Evolutionary conservation across 331 rosid genomes (phyloP).

Genomic region (Rhamnella rubrinervis): DNA sequence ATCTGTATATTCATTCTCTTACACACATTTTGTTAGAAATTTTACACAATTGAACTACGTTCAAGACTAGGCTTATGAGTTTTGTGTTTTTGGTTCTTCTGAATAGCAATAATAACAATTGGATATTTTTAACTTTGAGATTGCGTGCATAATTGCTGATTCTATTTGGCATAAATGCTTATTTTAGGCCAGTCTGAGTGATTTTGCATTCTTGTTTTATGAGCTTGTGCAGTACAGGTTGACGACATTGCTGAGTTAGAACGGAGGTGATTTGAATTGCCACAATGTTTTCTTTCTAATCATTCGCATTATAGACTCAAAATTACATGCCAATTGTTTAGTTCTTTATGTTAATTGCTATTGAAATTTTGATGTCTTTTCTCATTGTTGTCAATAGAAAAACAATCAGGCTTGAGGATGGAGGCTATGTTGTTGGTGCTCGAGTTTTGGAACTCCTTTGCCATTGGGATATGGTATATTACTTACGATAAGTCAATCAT

Average conservation of each 20-base stretch:
- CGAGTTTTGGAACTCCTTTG: slow-evolving; percentile 94
- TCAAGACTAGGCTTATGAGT: neutral
- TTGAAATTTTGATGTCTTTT: neutral
- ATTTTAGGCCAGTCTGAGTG: slow-evolving; percentile 97
- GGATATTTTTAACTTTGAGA: slow-evolving; percentile 9
- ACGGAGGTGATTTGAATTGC: slow-evolving; percentile 55
- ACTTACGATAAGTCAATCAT: neutral
- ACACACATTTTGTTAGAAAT: neutral
- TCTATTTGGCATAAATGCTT: slow-evolving; percentile 8
- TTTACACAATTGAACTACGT: neutral
- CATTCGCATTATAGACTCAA: neutral
- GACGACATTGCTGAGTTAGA: slow-evolving; percentile 94
- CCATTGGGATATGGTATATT: slow-evolving; percentile 85
- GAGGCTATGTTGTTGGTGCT: slow-evolving; percentile 99
- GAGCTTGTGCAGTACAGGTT: slow-evolving; percentile 99
- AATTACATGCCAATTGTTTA: neutral
- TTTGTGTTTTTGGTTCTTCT: neutral
- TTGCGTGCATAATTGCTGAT: neutral
- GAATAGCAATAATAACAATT: neutral
- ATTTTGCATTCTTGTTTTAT: slow-evolving; percentile 92
- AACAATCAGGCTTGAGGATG: slow-evolving; percentile 81
- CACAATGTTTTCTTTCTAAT: neutral
- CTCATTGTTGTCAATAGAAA: slow-evolving; percentile 7
- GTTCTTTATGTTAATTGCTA: neutral
- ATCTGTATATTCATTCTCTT: neutral